phyloP scores from a whole-genome alignment of 2,329 filamentous ascomycete species.

The Lachnum nothofagi region DNA sequence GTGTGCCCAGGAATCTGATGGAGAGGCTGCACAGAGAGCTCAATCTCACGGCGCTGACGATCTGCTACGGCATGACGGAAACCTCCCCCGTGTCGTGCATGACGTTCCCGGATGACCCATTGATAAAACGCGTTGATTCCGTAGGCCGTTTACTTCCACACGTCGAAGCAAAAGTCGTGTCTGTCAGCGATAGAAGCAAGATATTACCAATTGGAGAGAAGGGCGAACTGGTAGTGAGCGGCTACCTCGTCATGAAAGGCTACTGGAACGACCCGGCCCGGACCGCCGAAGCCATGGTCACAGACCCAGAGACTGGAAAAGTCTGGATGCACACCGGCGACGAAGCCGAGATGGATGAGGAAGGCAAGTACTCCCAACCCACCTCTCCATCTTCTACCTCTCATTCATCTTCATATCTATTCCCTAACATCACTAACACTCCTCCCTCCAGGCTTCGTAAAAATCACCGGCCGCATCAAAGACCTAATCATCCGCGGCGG shows the following conservation, averaged over 20 bases:
- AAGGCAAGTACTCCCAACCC: too few relatives aligned
- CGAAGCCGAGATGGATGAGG: constrained; percentile 75
- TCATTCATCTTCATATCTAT: too few relatives aligned
- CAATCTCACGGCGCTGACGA: constrained; percentile 77
- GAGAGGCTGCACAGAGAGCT: constrained; percentile 64
- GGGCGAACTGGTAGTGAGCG: constrained; percentile 77
- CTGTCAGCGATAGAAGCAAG: constrained; percentile 53
- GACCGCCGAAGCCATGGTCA: constrained; percentile 64
- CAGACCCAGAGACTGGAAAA: constrained; percentile 33
- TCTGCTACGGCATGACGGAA: constrained; percentile 62
- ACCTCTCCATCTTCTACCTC: too few relatives aligned
- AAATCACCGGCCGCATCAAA: constrained; percentile 88
- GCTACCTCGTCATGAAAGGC: constrained; percentile 85
- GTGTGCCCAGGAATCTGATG: constrained; percentile 81
- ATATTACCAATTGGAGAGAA: constrained; percentile 60
- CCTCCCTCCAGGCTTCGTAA: too few relatives aligned
- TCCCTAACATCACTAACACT: too few relatives aligned
- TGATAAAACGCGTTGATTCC: constrained; percentile 59
- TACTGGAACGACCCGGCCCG: constrained; percentile 73
- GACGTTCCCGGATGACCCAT: constrained; percentile 63
- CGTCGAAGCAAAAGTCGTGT: constrained; percentile 71
- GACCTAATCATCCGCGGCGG: constrained; percentile 92
- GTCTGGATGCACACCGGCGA: constrained; percentile 92
- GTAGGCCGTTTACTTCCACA: constrained; percentile 84
- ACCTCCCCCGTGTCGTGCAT: constrained; percentile 51